phyloP scores from a whole-genome alignment of 805 yeast genomes.

The Candida argentea region DNA sequence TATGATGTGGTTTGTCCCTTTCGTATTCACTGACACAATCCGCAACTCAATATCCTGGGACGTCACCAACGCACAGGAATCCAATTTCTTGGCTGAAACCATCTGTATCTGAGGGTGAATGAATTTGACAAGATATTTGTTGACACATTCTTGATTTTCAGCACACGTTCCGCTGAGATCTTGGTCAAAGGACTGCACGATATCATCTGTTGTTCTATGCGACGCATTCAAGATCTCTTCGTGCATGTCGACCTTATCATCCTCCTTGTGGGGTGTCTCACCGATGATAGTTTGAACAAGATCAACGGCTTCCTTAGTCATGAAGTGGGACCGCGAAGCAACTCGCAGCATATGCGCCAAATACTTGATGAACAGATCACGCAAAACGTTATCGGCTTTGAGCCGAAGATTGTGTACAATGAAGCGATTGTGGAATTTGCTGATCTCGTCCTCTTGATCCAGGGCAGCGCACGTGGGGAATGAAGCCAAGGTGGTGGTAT shows the following conservation, averaged over 20 bases:
- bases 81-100: conserved; percentile 33
- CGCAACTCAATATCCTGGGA: conserved; percentile 53
- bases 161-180: conserved; percentile 31
- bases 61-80: conserved; percentile 40
- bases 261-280: conserved; percentile 8
- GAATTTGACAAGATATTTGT: conserved; percentile 57
- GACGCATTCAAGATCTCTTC: conserved; percentile 6
- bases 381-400: conserved; percentile 65
- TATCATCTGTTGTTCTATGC: conserved; percentile 6
- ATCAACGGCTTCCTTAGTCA: conserved; percentile 40
- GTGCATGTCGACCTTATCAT: conserved; percentile 9
- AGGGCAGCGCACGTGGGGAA: conserved; percentile 16
- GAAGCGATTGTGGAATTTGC: conserved; percentile 55
- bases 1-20: conserved; percentile 27
- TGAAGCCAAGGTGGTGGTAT: conserved; percentile 18
- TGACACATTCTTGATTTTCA: conserved; percentile 29
- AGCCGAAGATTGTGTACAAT: conserved; percentile 62
- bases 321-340: conserved; percentile 31
- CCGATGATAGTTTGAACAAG: conserved; percentile 34
- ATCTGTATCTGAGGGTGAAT: conserved; percentile 78
- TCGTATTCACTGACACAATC: conserved; percentile 33
- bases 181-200: conserved; percentile 39
- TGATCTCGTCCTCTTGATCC: conserved; percentile 12
- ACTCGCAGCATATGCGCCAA: conserved; percentile 34
- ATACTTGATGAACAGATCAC: conserved; percentile 57